phyloP scores from a whole-genome alignment of 2,329 filamentous ascomycete species.

The Trichoderma polysporum region DNA sequence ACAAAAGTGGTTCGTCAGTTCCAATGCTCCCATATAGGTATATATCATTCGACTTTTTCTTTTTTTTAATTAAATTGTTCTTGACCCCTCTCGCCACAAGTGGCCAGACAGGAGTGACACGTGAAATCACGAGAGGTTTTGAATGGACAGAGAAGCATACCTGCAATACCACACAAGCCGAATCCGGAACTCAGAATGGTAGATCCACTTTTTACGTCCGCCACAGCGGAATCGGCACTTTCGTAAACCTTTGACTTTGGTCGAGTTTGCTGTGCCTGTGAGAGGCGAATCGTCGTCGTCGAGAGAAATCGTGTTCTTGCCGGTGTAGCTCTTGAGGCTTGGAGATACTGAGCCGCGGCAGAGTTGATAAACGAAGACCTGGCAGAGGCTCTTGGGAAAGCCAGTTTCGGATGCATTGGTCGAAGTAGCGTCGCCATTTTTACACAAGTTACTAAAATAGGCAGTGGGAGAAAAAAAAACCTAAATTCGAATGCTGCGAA shows the following conservation, averaged over 20 bases:
- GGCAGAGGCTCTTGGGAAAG: neutral
- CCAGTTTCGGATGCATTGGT: constrained; percentile 11
- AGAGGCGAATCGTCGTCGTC: constrained; percentile 4
- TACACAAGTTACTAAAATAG: neutral
- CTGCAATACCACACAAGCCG: constrained; percentile 75
- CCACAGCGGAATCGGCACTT: constrained; percentile 66
- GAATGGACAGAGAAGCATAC: constrained; percentile 39
- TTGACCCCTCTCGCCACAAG: neutral
- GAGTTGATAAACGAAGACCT: neutral
- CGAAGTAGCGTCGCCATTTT: constrained; percentile 13
- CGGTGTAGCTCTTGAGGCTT: neutral
- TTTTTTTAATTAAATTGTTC: neutral
- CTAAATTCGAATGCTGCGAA: neutral
- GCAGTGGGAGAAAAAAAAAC: neutral
- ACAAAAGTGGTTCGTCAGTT: neutral
- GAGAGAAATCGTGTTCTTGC: constrained; percentile 1
- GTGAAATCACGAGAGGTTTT: neutral
- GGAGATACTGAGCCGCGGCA: neutral
- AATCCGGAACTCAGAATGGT: constrained; percentile 76
- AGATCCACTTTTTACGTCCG: constrained; percentile 67
- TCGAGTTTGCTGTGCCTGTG: constrained; percentile 23
- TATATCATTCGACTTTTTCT: neutral
- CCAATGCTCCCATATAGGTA: neutral
- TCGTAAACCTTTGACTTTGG: constrained; percentile 49
- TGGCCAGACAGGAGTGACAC: neutral